These are phyloP conservation scores for Suillus placidus DNA, from an alignment of 768 basidiomycete species.

Conservation along the genomic window DNA sequence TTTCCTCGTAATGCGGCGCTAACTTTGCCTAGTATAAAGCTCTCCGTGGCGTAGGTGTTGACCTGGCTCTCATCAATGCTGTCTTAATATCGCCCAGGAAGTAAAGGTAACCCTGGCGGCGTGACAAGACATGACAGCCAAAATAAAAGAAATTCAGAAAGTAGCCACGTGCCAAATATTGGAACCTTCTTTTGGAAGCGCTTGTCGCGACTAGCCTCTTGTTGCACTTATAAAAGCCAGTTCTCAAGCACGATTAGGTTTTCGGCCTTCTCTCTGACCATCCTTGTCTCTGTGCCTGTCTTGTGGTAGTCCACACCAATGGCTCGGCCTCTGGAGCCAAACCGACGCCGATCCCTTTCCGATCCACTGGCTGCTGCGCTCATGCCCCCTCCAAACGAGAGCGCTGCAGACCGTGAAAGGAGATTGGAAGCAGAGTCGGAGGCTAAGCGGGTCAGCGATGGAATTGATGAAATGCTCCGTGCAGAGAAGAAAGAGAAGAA, in stretches of 20 bases:
- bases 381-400: constrained; percentile 73
- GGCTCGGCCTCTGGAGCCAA: constrained; percentile 36
- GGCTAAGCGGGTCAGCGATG: constrained; percentile 73
- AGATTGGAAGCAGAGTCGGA: constrained; percentile 69
- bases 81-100: constrained; percentile 1
- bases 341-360: constrained; percentile 50
- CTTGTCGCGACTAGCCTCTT: constrained; percentile 25
- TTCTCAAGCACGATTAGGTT: constrained; percentile 22
- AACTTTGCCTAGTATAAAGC: neutral
- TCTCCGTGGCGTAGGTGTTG: neutral
- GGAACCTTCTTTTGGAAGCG: constrained; percentile 28
- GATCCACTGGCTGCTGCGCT: constrained; percentile 74
- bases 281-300: constrained; percentile 3
- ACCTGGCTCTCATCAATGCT: neutral
- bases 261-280: constrained; percentile 12
- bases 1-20: neutral
- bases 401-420: constrained; percentile 62
- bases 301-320: constrained; percentile 18
- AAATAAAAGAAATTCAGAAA: neutral
- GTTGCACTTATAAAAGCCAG: constrained; percentile 17
- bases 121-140: neutral
- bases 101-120: neutral
- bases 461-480: constrained; percentile 78
- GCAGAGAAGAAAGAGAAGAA: constrained; percentile 66
- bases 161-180: neutral